These are phyloP conservation scores for Vaucheria bursata DNA, from an alignment of 352 stramenopile species.

Conservation along the genomic window DNA sequence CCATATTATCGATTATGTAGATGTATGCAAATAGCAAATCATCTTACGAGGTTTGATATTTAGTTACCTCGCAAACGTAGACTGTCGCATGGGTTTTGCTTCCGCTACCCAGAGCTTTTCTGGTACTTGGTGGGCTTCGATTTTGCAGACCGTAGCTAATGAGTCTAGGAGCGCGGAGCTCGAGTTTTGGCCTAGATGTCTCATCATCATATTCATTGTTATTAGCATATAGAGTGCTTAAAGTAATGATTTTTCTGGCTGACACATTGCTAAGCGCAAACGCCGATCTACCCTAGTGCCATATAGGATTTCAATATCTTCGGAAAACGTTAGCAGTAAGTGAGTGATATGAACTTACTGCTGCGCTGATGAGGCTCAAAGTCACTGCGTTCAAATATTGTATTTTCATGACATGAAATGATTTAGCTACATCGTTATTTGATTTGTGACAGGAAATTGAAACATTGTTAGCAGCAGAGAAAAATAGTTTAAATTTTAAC, in stretches of 20 bases:
- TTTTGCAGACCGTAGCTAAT: slow-evolving; percentile 27
- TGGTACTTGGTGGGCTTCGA: slow-evolving; percentile 29
- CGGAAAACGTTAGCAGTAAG: too few species aligned
- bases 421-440: too few species aligned
- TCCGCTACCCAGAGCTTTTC: slow-evolving; percentile 42
- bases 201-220: background rate
- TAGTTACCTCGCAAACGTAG: slow-evolving; percentile 34
- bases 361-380: too few species aligned
- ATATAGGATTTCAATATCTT: too few species aligned
- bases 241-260: background rate
- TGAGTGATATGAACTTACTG: too few species aligned
- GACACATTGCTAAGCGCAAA: too few species aligned
- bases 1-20: background rate
- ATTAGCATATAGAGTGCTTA: background rate
- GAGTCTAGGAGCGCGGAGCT: background rate
- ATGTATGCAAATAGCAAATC: background rate
- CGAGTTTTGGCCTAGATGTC: background rate
- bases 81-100: slow-evolving; percentile 39
- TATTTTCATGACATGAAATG: too few species aligned
- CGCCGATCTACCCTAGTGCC: too few species aligned
- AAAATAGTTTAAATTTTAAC: too few species aligned
- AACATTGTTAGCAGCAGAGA: too few species aligned
- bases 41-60: background rate
- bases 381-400: too few species aligned
- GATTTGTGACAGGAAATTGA: too few species aligned